phyloP scores from a whole-genome alignment of 2,329 filamentous ascomycete species.

The Cladosporium colombiae region DNA sequence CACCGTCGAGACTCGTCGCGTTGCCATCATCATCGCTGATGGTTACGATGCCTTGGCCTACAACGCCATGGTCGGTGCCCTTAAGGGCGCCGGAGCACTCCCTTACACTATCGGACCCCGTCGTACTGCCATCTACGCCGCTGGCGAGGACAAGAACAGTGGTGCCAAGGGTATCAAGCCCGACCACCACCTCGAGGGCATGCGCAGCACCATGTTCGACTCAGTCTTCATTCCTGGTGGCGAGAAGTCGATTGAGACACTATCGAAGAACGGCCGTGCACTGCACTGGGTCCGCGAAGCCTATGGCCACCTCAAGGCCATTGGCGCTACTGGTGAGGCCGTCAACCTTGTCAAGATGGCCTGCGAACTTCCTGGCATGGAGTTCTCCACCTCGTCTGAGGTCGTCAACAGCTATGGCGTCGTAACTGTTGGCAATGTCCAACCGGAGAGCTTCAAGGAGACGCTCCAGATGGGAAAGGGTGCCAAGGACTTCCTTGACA shows the following conservation, averaged over 20 bases:
- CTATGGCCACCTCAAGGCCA: conserved; percentile 78
- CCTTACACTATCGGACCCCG: conserved; percentile 72
- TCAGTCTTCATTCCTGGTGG: conserved; percentile 77
- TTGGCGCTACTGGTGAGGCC: conserved; percentile 73
- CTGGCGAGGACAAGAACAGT: conserved; percentile 55
- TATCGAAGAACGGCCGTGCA: conserved; percentile 70
- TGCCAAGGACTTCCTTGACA: conserved; percentile 67
- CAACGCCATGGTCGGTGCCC: conserved; percentile 62
- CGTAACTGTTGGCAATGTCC: conserved; percentile 61
- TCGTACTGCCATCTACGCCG: conserved; percentile 65
- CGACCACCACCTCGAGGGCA: conserved; percentile 77
- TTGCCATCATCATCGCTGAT: conserved; percentile 76
- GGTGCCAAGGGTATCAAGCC: conserved; percentile 59
- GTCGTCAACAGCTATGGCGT: conserved; percentile 74
- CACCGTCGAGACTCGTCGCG: conserved; percentile 68
- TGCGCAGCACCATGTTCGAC: conserved; percentile 80
- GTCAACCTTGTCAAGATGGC: conserved; percentile 62
- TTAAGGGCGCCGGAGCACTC: conserved; percentile 64
- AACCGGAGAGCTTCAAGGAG: conserved; percentile 62
- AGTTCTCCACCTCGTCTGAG: conserved; percentile 51
- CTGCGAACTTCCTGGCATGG: conserved; percentile 48
- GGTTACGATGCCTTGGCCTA: conserved; percentile 71
- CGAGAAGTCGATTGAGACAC: conserved; percentile 59
- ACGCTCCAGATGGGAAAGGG: conserved; percentile 65
- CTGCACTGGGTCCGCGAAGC: conserved; percentile 77